These are phyloP conservation scores for Pseudomassariella vexata DNA, from an alignment of 2,329 filamentous ascomycete genomes.

Conservation along the genomic window DNA sequence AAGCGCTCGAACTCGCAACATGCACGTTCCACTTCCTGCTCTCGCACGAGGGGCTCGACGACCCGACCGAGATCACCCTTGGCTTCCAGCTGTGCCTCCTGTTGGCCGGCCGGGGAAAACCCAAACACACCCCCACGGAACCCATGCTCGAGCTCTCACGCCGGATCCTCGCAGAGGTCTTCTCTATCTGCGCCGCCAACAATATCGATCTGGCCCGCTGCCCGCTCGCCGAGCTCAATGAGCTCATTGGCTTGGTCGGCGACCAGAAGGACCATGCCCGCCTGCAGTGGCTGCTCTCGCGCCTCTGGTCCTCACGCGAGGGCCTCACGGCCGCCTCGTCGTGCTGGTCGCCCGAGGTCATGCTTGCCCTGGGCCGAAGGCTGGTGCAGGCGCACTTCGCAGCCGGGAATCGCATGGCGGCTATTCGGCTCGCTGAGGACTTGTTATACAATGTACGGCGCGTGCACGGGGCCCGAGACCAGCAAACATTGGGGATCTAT, in stretches of 20 bases:
- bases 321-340: too few species aligned
- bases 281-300: constrained; percentile 29
- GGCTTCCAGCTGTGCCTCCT: constrained; percentile 26
- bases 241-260: constrained; percentile 34
- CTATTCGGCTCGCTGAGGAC: constrained; percentile 16
- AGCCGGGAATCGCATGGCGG: constrained; percentile 12
- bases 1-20: constrained; percentile 25
- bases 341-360: constrained; percentile 11
- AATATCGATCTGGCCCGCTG: constrained; percentile 37
- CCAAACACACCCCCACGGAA: constrained; percentile 27
- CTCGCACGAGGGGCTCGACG: constrained; percentile 23
- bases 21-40: constrained; percentile 27
- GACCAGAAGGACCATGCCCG: constrained; percentile 37
- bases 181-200: constrained; percentile 19
- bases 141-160: constrained; percentile 31
- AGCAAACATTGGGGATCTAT: constrained; percentile 15
- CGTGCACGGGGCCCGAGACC: constrained; percentile 15
- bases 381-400: constrained; percentile 14
- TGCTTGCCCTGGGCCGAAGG: constrained; percentile 12
- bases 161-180: constrained; percentile 32
- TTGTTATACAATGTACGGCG: constrained; percentile 19
- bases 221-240: constrained; percentile 32
- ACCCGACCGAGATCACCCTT: constrained; percentile 24
- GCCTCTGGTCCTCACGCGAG: constrained; percentile 24
- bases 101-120: constrained; percentile 28